Evolutionary conservation across 805 yeast species (phyloP).

Genomic region (Candida boidinii): DNA sequence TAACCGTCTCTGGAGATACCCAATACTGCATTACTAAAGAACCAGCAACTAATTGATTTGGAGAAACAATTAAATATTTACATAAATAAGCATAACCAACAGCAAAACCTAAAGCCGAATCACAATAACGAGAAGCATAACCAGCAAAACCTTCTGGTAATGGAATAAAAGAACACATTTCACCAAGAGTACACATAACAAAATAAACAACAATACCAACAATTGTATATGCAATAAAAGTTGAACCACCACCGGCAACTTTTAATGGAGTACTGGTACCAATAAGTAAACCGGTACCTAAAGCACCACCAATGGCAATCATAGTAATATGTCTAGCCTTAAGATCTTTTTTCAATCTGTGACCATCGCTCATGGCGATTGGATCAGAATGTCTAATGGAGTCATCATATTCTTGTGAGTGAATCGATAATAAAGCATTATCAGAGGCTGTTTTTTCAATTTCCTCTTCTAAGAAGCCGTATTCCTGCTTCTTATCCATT

Average conservation of each 20-base stretch:
- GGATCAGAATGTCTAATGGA: slow-evolving; percentile 39
- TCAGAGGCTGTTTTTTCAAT: too few relatives aligned
- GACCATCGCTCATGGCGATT: slow-evolving; percentile 31
- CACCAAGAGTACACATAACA: slow-evolving; percentile 52
- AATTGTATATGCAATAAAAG: slow-evolving; percentile 53
- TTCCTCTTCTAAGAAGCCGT: too few relatives aligned
- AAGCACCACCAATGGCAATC: slow-evolving; percentile 76
- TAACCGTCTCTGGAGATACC: slow-evolving; percentile 36
- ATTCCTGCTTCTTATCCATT: too few relatives aligned
- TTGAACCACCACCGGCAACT: slow-evolving; percentile 63
- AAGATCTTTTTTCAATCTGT: slow-evolving; percentile 34
- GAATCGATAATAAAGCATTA: slow-evolving; percentile 14
- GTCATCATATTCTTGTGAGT: slow-evolving; percentile 39
- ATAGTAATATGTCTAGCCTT: slow-evolving; percentile 45
- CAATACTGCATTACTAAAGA: slow-evolving; percentile 45
- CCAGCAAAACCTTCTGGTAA: slow-evolving; percentile 49
- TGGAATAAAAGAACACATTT: slow-evolving; percentile 47
- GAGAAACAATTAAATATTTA: slow-evolving; percentile 44
- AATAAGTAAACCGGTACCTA: slow-evolving; percentile 73
- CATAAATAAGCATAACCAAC: slow-evolving; percentile 46
- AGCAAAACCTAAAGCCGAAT: slow-evolving; percentile 47
- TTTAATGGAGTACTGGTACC: slow-evolving; percentile 67
- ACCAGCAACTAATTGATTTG: slow-evolving; percentile 52
- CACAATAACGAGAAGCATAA: slow-evolving; percentile 43
- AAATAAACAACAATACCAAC: slow-evolving; percentile 67